A percentile compares a stretch with the other conserved stretches of the same genome.
Conservation (phyloP, 495 filamentous ascomycete species). For the Penicillium alfredii region DNA sequence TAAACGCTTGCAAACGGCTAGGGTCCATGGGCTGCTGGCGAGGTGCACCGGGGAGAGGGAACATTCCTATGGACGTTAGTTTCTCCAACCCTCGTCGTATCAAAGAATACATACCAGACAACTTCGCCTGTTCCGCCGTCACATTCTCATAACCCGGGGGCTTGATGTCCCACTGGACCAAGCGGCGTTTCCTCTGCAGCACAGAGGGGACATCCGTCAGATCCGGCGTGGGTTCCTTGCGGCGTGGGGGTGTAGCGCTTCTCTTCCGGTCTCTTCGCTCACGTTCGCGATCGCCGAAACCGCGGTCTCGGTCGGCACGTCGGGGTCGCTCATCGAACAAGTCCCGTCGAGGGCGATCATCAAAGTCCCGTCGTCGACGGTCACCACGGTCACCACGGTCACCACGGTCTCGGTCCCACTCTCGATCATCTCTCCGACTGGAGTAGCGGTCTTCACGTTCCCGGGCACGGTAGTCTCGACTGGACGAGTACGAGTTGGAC, state of each 20-base stretch:
- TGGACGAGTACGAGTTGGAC: constrained; percentile 82
- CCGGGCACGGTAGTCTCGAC: constrained; percentile 81
- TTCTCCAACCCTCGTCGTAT: background rate
- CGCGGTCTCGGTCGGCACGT: constrained; percentile 28
- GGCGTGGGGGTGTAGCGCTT: constrained; percentile 72
- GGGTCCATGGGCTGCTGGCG: constrained; percentile 96
- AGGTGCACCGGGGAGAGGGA: constrained; percentile 91
- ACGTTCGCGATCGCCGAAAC: constrained; percentile 15
- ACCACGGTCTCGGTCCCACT: constrained; percentile 5
- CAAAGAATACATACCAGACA: constrained; percentile 60
- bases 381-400: constrained; percentile 22
- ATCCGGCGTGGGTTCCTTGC: constrained; percentile 95
- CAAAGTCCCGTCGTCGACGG: constrained; percentile 24
- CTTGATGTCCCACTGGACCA: constrained; percentile 99
- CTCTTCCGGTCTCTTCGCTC: constrained; percentile 61
- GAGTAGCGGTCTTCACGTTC: constrained; percentile 57
- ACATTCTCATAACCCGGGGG: constrained; percentile 98
- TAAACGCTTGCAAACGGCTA: constrained; percentile 87
- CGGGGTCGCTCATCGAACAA: constrained; percentile 25
- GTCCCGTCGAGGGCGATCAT: constrained; percentile 26
- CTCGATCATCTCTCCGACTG: constrained; percentile 33
- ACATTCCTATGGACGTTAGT: constrained; percentile 61
- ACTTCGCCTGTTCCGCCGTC: constrained; percentile 95
- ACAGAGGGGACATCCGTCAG: constrained; percentile 77
- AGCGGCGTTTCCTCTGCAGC: constrained; percentile 73